Evolutionary conservation across 805 yeast genomes (phyloP), one percentile per base, ranked within the genome.

Genomic region (Yarrowia yakushimensis): DNA sequence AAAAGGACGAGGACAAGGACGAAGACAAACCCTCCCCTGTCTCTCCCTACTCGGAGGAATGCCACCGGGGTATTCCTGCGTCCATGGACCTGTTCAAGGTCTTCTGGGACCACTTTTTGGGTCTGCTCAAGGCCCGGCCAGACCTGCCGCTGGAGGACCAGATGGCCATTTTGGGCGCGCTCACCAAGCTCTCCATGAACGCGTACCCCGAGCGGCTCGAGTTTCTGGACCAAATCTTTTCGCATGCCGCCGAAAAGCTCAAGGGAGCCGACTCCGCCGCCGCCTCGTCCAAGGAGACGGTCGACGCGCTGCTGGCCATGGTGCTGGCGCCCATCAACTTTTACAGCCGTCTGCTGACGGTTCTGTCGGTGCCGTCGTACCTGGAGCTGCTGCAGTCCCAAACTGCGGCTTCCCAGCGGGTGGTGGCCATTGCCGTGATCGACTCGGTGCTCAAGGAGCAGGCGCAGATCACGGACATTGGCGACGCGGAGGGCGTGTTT

Each of bases 91-190:
- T 89, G 34, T 89, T 91, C 69, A 79, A 79, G 36, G 79, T 79
- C 17, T 87, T 91, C 71, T 85, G 91, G 85, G 73, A 74, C 12
- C 89, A 88, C 71, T 80, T 88, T 63, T 72, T 78, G 33, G 80
- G 79, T 46, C 71, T 91, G 33, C 78, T 79, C 60, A 78, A 82
- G 52, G 73, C 79, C 10, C 83, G 87, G 64, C 87, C 89, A 0
- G 87, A 85, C 54, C 73, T 90, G n/a, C 77, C 90, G 0, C 70
- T 81, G n/a, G 84, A 81, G 28, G 93, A 88, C 64, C 82, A 83
- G 62, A 80, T 88, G 9, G 78, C 81, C 1, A 77, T 91, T 20
- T 75, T 90, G 46, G 86, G 85, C 64, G 82, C 87, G n/a, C 78
- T 89, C 31, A 78, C 87, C 59, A 81, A 81, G 65, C 73, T 92